Evolutionary conservation across 768 basidiomycete genomes (phyloP), one percentile per base, ranked within the genome.

Genomic region (Cubamyces lactineus): DNA sequence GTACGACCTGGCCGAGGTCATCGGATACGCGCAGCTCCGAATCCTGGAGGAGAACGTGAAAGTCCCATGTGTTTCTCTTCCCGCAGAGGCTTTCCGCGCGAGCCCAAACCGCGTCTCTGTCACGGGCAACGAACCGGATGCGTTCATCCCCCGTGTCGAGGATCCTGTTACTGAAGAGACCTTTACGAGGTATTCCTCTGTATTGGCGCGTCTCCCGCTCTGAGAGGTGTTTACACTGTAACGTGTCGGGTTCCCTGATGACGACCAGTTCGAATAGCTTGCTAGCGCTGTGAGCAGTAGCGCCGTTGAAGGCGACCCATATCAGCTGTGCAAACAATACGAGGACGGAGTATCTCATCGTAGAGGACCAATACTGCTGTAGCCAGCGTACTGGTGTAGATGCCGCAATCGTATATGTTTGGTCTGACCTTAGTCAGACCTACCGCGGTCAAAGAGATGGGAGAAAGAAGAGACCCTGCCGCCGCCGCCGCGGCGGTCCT

Each of bases 211-310:
- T 59, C 19, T 67, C 19, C 7, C 59, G 52, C 3, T 65, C 30
- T 8, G 66, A 48, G 23, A 69, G 24, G 28, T 67, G 45, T 0
- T 53, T 40, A 55, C 72, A 73, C 15, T 42, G 23, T n/a, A 62
- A 34, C n/a, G 55, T 46, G 6, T 41, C 26, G 26, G 56, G 34
- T 34, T 63, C 34, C 3, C 68, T 66, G 30, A 69, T 46, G 3
- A 71, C 39, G 34, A 62, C 47, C 9, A 73, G 68, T 52, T 72
- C 70, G 26, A 51, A 63, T 8, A 67, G 65, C 24, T 26, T 11
- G 34, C 6, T 11, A 34, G 1, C 11, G 9, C 34, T 34, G 28
- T 28, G 3, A 34, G 1, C 34, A 34, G 57, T 16, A 26, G 53
- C 42, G 30, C 34, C n/a, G 26, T 28, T 34, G 38, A 41, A 21